Conservation (phyloP, 2,329 filamentous ascomycete genomes). For the Fusarium pilosicola region DNA sequence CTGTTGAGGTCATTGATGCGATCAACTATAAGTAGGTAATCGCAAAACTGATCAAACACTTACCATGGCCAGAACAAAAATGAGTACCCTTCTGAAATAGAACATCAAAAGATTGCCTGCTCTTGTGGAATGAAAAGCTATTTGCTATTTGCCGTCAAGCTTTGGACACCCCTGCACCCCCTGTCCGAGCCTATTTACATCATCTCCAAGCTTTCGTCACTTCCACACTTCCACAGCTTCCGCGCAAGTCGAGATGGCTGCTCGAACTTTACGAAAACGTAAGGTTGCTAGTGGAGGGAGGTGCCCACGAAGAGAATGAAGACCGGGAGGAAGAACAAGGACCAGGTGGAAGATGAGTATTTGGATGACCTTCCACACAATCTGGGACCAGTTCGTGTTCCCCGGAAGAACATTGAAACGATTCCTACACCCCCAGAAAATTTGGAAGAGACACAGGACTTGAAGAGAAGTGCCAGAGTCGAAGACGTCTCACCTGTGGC, state of each 20-base stretch:
- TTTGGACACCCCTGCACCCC: background rate
- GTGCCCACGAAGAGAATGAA: constrained; percentile 14
- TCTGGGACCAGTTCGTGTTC: constrained; percentile 18
- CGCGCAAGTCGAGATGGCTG: constrained; percentile 11
- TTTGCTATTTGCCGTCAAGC: background rate
- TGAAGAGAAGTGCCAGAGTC: background rate
- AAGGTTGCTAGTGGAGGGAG: background rate
- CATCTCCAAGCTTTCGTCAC: background rate
- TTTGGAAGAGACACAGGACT: background rate
- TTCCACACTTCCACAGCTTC: background rate
- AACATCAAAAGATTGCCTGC: background rate
- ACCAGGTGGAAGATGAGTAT: background rate
- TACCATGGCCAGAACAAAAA: background rate
- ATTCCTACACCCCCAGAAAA: background rate
- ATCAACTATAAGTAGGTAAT: constrained; percentile 7
- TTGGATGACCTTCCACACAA: constrained; percentile 35
- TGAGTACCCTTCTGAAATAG: background rate
- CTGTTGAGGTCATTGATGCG: constrained; percentile 37
- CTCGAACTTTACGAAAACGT: constrained; percentile 32
- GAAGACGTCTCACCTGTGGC: constrained; percentile 3
- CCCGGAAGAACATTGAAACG: constrained; percentile 1
- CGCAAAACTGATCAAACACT: background rate
- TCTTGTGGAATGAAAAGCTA: constrained; percentile 8
- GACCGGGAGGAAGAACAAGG: background rate
- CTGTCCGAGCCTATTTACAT: background rate